phyloP scores from a whole-genome alignment of 495 filamentous ascomycete species.

The Hypoxylon fragiforme region DNA sequence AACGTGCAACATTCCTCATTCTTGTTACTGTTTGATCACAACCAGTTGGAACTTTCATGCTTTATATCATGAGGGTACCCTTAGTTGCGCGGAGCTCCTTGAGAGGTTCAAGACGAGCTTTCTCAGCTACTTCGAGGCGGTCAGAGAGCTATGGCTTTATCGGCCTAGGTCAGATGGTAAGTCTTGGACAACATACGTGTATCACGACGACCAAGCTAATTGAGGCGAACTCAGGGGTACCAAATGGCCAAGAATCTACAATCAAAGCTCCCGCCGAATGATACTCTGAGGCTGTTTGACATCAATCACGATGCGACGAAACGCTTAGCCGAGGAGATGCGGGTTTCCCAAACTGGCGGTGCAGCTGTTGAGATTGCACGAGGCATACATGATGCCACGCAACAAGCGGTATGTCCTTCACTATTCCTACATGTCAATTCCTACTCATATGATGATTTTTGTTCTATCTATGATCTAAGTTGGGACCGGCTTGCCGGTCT shows the following conservation, averaged over 20 bases:
- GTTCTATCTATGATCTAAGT: slow-evolving; percentile 68
- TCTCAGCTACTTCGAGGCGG: slow-evolving; percentile 58
- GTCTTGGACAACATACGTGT: slow-evolving; percentile 28
- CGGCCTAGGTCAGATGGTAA: slow-evolving; percentile 85
- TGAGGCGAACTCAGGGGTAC: slow-evolving; percentile 56
- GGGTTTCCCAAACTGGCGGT: slow-evolving; percentile 50
- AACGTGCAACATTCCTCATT: neutral
- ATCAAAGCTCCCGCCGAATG: slow-evolving; percentile 68
- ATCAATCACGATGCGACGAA: slow-evolving; percentile 65
- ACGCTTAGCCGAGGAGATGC: slow-evolving; percentile 64
- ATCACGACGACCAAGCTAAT: slow-evolving; percentile 7
- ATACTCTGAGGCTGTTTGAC: slow-evolving; percentile 73
- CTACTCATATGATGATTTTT: slow-evolving; percentile 56
- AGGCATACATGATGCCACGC: slow-evolving; percentile 64
- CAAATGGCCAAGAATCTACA: slow-evolving; percentile 89
- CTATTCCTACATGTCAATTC: neutral
- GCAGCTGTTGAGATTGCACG: slow-evolving; percentile 60
- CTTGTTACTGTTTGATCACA: neutral
- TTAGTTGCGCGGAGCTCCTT: slow-evolving; percentile 34
- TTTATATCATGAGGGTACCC: slow-evolving; percentile 38
- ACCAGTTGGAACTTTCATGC: neutral
- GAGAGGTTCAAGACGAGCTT: slow-evolving; percentile 48
- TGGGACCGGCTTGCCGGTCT: slow-evolving; percentile 44
- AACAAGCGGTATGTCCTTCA: slow-evolving; percentile 67
- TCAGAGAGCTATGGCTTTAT: slow-evolving; percentile 80